Evolutionary conservation across 2,329 filamentous ascomycete genomes (phyloP).

Genomic region (Cryphonectria radicalis): DNA sequence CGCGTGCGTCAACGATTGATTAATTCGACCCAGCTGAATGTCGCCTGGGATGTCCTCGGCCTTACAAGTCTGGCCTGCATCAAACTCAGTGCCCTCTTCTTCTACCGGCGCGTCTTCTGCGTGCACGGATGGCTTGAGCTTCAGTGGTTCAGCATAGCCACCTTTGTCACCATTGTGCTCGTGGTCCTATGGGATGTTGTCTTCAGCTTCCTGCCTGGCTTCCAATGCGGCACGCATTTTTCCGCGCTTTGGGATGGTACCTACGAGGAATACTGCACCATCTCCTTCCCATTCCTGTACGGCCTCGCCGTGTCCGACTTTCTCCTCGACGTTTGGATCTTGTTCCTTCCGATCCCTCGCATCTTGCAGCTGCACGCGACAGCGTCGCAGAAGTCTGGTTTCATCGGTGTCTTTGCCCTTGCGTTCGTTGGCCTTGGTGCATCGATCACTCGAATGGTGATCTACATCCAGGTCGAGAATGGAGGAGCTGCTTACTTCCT

Average conservation of each 20-base stretch:
- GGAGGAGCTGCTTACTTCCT: slow-evolving; percentile 7
- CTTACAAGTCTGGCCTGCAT: slow-evolving; percentile 27
- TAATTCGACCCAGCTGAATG: slow-evolving; percentile 19
- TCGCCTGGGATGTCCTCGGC: slow-evolving; percentile 24
- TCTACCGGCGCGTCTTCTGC: slow-evolving; percentile 34
- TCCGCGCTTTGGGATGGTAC: slow-evolving; percentile 33
- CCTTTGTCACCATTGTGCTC: slow-evolving; percentile 22
- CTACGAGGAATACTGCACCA: slow-evolving; percentile 32
- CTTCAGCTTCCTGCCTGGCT: slow-evolving; percentile 31
- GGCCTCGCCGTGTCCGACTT: slow-evolving; percentile 32
- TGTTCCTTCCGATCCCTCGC: slow-evolving; percentile 31
- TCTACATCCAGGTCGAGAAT: slow-evolving; percentile 18
- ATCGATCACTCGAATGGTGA: slow-evolving; percentile 22
- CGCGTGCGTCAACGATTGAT: background rate
- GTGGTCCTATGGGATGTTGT: slow-evolving; percentile 30
- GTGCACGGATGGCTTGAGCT: slow-evolving; percentile 5
- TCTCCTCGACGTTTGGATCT: slow-evolving; percentile 32
- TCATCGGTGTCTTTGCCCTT: slow-evolving; percentile 30
- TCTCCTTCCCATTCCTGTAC: slow-evolving; percentile 31
- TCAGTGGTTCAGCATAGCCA: slow-evolving; percentile 26
- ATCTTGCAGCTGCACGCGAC: slow-evolving; percentile 22
- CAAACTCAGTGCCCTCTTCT: slow-evolving; percentile 32
- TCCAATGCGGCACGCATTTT: slow-evolving; percentile 34
- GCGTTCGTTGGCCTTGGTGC: slow-evolving; percentile 25
- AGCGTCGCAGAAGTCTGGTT: slow-evolving; percentile 2